phyloP scores from a whole-genome alignment of 139 green algal species.

The Haematococcus lacustris region DNA sequence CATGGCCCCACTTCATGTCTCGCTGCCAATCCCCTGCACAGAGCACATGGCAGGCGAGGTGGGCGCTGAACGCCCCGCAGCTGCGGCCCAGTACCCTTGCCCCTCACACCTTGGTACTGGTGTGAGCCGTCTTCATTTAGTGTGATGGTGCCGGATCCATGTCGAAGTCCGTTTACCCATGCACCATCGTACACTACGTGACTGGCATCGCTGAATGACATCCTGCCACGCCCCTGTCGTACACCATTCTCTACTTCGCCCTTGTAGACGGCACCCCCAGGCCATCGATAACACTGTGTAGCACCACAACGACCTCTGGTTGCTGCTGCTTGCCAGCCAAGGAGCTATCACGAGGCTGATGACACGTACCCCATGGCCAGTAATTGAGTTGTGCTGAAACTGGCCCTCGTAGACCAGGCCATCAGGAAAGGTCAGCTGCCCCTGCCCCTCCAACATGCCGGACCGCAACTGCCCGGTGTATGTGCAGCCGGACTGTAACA shows the following conservation, averaged over 20 bases:
- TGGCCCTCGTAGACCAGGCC: conserved; percentile 40
- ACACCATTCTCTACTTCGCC: conserved; percentile 38
- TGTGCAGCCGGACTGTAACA: too few species aligned
- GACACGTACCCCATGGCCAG: conserved; percentile 37
- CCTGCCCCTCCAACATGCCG: conserved; percentile 13
- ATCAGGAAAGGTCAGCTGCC: conserved; percentile 45
- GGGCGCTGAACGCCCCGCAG: too few species aligned
- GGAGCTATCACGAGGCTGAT: not conserved
- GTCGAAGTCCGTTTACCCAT: conserved; percentile 44
- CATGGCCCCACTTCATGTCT: conserved; percentile 53
- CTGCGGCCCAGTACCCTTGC: too few species aligned
- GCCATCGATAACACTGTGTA: conserved; percentile 52
- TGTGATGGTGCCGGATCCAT: conserved; percentile 50
- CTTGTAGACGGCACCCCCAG: conserved; percentile 26
- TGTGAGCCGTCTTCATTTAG: conserved; percentile 26
- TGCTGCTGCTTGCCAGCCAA: too few species aligned
- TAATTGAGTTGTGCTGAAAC: conserved; percentile 36
- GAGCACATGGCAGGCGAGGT: too few species aligned
- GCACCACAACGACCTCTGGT: too few species aligned
- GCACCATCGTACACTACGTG: conserved; percentile 44
- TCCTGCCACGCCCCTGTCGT: conserved; percentile 39
- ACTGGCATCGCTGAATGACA: conserved; percentile 33
- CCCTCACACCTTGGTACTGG: conserved; percentile 44
- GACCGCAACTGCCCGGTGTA: too few species aligned
- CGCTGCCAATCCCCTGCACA: conserved; percentile 46